These are phyloP conservation scores for Eucalyptus marginata DNA, from an alignment of 345 rosid genomes.

Conservation along the genomic window DNA sequence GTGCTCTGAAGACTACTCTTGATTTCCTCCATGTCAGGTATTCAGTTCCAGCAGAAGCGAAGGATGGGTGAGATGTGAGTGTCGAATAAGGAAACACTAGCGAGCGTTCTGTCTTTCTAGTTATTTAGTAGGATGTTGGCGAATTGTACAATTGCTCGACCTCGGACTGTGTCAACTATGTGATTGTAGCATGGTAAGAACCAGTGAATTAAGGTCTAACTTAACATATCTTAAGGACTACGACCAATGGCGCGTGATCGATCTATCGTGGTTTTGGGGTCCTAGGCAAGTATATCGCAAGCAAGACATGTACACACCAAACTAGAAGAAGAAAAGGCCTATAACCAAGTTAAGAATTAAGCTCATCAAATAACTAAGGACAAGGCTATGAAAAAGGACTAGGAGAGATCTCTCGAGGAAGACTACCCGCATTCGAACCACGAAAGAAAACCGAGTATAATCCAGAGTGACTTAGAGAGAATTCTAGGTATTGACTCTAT, in stretches of 20 bases:
- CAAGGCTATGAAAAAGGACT: neutral
- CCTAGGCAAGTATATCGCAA: neutral
- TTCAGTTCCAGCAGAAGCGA: neutral
- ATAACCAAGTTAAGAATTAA: neutral
- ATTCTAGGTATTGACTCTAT: neutral
- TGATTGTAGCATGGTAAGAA: neutral
- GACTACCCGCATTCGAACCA: neutral
- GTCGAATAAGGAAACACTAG: neutral
- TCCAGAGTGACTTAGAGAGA: neutral
- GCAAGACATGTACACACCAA: neutral
- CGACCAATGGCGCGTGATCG: neutral
- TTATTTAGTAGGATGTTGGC: neutral
- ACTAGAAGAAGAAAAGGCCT: neutral
- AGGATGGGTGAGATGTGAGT: neutral
- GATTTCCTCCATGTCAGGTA: neutral
- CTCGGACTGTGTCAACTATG: neutral
- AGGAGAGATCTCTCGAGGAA: neutral
- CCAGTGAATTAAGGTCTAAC: neutral
- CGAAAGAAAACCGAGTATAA: neutral
- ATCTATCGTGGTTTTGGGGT: neutral
- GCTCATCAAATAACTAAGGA: neutral
- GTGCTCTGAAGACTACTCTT: neutral
- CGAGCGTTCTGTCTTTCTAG: neutral
- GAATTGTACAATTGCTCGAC: neutral
- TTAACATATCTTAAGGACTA: neutral